phyloP scores from a whole-genome alignment of 495 filamentous ascomycete genomes.

The Podospora tetraspora region DNA sequence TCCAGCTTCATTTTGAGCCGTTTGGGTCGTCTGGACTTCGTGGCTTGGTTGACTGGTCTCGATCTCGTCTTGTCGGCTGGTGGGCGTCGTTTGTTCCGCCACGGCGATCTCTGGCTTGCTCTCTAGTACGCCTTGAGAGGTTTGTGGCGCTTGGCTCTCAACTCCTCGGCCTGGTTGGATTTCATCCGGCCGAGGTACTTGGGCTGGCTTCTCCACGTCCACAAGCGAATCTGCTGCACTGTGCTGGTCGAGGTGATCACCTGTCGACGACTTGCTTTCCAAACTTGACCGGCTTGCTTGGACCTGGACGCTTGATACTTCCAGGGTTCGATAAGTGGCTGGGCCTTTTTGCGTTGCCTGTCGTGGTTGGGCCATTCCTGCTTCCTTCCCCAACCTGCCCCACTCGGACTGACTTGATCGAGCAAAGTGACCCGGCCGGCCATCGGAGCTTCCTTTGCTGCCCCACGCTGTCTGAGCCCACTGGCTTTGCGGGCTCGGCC shows the following conservation, averaged over 20 bases:
- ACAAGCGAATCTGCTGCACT: not conserved
- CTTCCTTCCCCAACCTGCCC: not conserved
- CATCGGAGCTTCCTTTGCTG: not conserved
- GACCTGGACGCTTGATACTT: not conserved
- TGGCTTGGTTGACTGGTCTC: not conserved
- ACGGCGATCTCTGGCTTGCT: not conserved
- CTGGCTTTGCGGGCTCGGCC: not conserved
- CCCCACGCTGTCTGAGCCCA: not conserved
- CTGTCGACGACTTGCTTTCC: not conserved
- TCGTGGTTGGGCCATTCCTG: not conserved
- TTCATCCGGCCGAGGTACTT: not conserved
- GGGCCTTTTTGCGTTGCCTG: not conserved
- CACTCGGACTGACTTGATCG: not conserved
- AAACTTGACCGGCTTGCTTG: not conserved
- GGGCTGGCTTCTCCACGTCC: not conserved
- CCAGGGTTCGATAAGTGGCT: not conserved
- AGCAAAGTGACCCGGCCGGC: not conserved
- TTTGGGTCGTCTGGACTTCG: not conserved
- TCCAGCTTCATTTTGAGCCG: not conserved
- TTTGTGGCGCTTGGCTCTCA: not conserved
- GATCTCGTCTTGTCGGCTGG: not conserved
- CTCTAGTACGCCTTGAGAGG: not conserved
- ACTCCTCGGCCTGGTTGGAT: not conserved
- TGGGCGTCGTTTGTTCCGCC: not conserved
- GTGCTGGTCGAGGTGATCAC: not conserved